Evolutionary conservation across 192 early-diverging fungal genomes (phyloP).

Genomic region (Gigaspora rosea): DNA sequence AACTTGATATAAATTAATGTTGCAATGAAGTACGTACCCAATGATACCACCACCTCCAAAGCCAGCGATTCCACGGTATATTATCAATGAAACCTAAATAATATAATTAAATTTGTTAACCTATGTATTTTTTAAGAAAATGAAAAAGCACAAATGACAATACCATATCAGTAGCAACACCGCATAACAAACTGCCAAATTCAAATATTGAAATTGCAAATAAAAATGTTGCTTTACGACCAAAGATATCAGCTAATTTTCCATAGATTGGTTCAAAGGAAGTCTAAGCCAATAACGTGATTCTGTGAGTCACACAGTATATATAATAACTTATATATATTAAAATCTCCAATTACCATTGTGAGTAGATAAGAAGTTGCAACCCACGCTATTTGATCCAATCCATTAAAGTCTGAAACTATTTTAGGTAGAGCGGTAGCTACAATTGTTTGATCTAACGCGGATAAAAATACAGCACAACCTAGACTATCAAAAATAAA

Average conservation of each 20-base stretch:
- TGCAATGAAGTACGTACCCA: background rate
- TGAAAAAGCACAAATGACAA: background rate
- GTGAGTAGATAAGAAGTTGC: slow-evolving; percentile 66
- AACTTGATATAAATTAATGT: background rate
- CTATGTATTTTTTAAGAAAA: background rate
- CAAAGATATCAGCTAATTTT: slow-evolving; percentile 53
- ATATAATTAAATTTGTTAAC: background rate
- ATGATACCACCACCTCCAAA: background rate
- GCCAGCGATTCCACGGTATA: background rate
- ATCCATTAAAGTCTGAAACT: slow-evolving; percentile 38
- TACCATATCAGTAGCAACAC: slow-evolving; percentile 45
- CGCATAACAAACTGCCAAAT: slow-evolving; percentile 48
- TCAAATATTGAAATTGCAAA: slow-evolving; percentile 39
- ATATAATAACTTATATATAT: background rate
- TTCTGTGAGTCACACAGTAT: background rate
- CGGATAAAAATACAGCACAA: too few relatives aligned
- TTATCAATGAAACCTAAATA: background rate
- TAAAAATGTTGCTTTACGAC: slow-evolving; percentile 27
- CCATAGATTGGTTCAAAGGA: slow-evolving; percentile 80
- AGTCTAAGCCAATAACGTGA: slow-evolving; percentile 42
- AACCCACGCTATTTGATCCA: slow-evolving; percentile 75
- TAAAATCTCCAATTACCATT: background rate
- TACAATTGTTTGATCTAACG: too few relatives aligned
- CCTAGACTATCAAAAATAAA: background rate
- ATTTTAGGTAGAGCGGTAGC: too few relatives aligned